These are phyloP conservation scores for Russula earlei DNA, from an alignment of 768 basidiomycete genomes.

Conservation along the genomic window DNA sequence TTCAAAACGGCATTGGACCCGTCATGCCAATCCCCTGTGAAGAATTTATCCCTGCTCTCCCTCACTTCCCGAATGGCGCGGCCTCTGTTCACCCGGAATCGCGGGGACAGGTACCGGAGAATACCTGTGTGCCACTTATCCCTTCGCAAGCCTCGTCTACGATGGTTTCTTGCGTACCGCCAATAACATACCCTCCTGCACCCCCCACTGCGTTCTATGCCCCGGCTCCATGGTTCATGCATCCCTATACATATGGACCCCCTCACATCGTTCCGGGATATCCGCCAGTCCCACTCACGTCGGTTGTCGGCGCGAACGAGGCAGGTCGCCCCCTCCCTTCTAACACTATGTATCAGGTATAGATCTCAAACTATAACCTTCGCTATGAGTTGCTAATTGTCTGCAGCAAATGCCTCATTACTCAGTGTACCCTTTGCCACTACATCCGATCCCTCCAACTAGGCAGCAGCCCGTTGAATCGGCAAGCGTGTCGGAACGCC, in stretches of 20 bases:
- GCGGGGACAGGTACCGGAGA: background rate
- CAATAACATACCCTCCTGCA: conserved; percentile 6
- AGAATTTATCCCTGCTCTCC: background rate
- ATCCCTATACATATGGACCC: conserved; percentile 20
- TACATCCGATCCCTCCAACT: background rate
- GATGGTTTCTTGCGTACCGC: background rate
- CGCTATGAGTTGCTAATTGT: background rate
- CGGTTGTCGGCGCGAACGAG: conserved; percentile 2
- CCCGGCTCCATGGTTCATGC: conserved; percentile 16
- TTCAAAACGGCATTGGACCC: background rate
- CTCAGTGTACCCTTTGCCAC: conserved; percentile 5
- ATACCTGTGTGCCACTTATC: background rate
- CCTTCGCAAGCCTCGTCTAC: conserved; percentile 3
- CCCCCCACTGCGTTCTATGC: conserved; percentile 12
- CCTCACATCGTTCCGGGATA: conserved; percentile 36
- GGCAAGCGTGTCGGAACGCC: conserved; percentile 1
- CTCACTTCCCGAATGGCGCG: background rate
- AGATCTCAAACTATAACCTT: background rate
- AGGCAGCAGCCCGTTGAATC: conserved; percentile 6
- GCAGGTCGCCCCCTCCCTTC: background rate
- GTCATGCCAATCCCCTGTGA: background rate
- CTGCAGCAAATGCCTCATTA: conserved; percentile 11
- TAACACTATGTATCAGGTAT: conserved; percentile 12
- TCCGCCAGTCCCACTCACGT: conserved; percentile 25
- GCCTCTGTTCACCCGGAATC: background rate